phyloP scores from a whole-genome alignment of 108 stramenopile genomes.

The Schizochytrium sp. region DNA sequence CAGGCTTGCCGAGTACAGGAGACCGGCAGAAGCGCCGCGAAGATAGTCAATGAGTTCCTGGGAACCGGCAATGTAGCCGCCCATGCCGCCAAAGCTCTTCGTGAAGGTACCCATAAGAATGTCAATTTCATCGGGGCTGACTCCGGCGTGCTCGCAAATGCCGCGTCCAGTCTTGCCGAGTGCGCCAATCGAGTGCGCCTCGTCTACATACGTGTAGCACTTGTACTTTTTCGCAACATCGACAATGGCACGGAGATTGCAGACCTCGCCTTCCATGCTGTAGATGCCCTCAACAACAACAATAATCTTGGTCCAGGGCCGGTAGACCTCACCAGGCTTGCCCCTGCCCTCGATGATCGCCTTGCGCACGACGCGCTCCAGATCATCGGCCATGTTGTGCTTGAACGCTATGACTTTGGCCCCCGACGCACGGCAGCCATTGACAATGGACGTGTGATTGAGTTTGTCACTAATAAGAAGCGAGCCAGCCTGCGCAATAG shows the following conservation, averaged over 20 bases:
- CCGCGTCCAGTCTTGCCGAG: slow-evolving; percentile 92
- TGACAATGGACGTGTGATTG: slow-evolving; percentile 97
- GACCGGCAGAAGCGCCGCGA: slow-evolving; percentile 70
- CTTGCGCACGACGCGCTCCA: slow-evolving; percentile 76
- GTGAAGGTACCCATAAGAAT: slow-evolving; percentile 99
- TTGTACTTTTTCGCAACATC: slow-evolving; percentile 86
- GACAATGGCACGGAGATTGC: slow-evolving; percentile 77
- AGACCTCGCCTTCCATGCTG: slow-evolving; percentile 97
- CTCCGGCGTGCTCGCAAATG: slow-evolving; percentile 85
- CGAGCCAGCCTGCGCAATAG: slow-evolving; percentile 71
- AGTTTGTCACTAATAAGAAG: slow-evolving; percentile 84
- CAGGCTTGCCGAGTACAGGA: slow-evolving; percentile 75
- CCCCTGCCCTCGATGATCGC: slow-evolving; percentile 76
- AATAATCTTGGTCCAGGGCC: slow-evolving; percentile 93
- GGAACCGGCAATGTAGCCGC: slow-evolving; percentile 89
- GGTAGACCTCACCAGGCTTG: slow-evolving; percentile 70
- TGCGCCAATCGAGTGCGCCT: slow-evolving; percentile 97
- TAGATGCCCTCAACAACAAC: slow-evolving; percentile 98
- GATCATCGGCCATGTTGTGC: slow-evolving; percentile 79
- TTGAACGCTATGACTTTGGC: slow-evolving; percentile 88
- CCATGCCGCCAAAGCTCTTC: slow-evolving; percentile 98
- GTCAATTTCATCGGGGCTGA: slow-evolving; percentile 86
- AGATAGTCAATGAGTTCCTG: slow-evolving; percentile 72
- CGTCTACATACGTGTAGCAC: slow-evolving; percentile 83
- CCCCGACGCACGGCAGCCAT: slow-evolving; percentile 82